These are phyloP conservation scores for Candida ficus DNA, from an alignment of 805 yeast species.

Conservation along the genomic window DNA sequence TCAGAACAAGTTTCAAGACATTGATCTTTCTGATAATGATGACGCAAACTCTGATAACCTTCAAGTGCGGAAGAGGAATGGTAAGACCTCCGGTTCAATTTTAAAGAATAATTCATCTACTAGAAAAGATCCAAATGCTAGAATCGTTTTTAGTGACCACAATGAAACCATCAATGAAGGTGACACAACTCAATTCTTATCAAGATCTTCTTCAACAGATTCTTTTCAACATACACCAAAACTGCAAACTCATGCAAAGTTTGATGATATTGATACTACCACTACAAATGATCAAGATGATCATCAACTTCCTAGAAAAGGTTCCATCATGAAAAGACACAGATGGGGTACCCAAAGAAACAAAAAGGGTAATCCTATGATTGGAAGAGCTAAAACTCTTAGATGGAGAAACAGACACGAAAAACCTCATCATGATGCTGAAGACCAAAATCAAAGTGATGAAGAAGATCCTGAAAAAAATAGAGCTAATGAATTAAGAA, in stretches of 20 bases:
- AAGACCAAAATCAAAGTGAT: constrained; percentile 21
- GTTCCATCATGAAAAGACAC: constrained; percentile 61
- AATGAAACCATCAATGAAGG: constrained; percentile 16
- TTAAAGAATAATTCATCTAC: constrained; percentile 14
- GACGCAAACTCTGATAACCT: constrained; percentile 8
- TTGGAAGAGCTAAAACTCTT: constrained; percentile 57
- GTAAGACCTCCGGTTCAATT: constrained; percentile 17
- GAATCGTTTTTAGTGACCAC: constrained; percentile 21
- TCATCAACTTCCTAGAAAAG: constrained; percentile 28
- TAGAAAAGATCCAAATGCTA: constrained; percentile 17
- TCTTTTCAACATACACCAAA: constrained; percentile 24
- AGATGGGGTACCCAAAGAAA: constrained; percentile 91
- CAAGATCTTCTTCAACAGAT: constrained; percentile 17
- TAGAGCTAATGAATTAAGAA: constrained; percentile 31
- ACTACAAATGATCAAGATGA: constrained; percentile 14
- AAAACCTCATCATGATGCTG: constrained; percentile 30
- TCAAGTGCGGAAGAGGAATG: constrained; percentile 1
- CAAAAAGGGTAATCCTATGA: constrained; percentile 60
- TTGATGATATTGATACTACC: constrained; percentile 13
- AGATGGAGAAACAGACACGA: constrained; percentile 36
- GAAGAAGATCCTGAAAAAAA: constrained; percentile 29
- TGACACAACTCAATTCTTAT: constrained; percentile 10
- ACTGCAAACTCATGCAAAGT: constrained; percentile 19
- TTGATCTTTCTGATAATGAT: constrained; percentile 18
- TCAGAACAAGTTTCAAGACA: constrained; percentile 21